Evolutionary conservation across 2,329 filamentous ascomycete genomes (phyloP).

Genomic region (Xylaria sp.): DNA sequence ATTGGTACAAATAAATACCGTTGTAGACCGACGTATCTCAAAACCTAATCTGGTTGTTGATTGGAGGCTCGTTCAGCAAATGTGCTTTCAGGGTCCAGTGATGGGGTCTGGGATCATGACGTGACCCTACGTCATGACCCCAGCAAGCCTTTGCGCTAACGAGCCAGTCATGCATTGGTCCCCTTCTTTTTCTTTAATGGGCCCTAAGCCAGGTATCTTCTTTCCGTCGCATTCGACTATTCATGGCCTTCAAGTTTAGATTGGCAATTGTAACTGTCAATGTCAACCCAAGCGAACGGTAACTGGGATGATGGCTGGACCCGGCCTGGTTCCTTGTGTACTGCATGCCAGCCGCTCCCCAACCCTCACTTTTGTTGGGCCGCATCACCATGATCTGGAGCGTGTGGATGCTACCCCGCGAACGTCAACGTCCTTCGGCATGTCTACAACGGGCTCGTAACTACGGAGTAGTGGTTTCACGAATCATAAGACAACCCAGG

Average conservation of each 20-base stretch:
- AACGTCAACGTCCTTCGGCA: not conserved
- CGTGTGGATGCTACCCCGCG: conserved; percentile 1
- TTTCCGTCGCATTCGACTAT: not conserved
- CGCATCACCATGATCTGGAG: not conserved
- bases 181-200: conserved; percentile 9
- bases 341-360: not conserved
- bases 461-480: conserved; percentile 7
- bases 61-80: conserved; percentile 10
- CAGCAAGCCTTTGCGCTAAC: conserved; percentile 9
- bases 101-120: conserved; percentile 28
- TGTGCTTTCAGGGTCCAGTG: conserved; percentile 25
- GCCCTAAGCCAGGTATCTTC: not conserved
- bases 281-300: not conserved
- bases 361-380: not conserved
- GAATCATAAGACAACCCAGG: not conserved
- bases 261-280: not conserved
- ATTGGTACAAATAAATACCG: not conserved
- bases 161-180: conserved; percentile 10
- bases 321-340: not conserved
- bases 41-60: conserved; percentile 20
- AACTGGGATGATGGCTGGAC: not conserved
- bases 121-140: conserved; percentile 31
- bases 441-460: not conserved
- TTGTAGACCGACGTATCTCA: conserved; percentile 1
- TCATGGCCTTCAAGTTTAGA: not conserved